phyloP scores from a whole-genome alignment of 2,329 filamentous ascomycete genomes.

The Neofusicoccum kwambonambiense region DNA sequence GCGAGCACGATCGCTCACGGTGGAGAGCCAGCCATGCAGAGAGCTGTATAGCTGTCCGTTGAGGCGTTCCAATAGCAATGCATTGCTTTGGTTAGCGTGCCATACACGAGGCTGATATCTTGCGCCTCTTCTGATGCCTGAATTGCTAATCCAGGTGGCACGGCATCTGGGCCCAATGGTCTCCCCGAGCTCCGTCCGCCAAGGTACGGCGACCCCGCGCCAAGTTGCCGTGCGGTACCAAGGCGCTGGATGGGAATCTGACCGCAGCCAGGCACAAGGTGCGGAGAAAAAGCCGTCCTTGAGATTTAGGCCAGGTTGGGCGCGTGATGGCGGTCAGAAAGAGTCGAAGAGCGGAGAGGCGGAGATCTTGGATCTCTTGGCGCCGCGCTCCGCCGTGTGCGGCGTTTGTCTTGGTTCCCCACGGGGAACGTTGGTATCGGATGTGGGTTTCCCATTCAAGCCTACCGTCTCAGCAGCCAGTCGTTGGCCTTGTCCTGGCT shows the following conservation, averaged over 20 bases:
- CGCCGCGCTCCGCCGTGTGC: conserved; percentile 2
- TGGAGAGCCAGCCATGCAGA: neutral
- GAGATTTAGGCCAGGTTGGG: neutral
- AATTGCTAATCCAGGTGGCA: neutral
- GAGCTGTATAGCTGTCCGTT: neutral
- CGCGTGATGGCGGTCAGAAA: neutral
- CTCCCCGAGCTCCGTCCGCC: neutral
- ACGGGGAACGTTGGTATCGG: conserved; percentile 5
- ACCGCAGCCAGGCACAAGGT: neutral
- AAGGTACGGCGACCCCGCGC: conserved; percentile 3
- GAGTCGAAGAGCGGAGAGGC: neutral
- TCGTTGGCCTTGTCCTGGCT: neutral
- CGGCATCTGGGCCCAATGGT: neutral
- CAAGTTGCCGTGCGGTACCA: neutral
- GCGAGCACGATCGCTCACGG: neutral
- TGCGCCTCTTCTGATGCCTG: neutral
- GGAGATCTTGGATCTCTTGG: conserved; percentile 9
- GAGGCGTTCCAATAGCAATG: neutral
- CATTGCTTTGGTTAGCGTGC: neutral
- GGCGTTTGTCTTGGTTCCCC: conserved; percentile 3
- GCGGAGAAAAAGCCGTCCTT: neutral
- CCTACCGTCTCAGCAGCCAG: neutral
- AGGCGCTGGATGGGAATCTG: neutral
- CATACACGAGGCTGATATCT: neutral
- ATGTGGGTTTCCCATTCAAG: neutral